These are phyloP conservation scores for Aureobasidium sp. DNA, from an alignment of 2,329 filamentous ascomycete species.

Conservation along the genomic window DNA sequence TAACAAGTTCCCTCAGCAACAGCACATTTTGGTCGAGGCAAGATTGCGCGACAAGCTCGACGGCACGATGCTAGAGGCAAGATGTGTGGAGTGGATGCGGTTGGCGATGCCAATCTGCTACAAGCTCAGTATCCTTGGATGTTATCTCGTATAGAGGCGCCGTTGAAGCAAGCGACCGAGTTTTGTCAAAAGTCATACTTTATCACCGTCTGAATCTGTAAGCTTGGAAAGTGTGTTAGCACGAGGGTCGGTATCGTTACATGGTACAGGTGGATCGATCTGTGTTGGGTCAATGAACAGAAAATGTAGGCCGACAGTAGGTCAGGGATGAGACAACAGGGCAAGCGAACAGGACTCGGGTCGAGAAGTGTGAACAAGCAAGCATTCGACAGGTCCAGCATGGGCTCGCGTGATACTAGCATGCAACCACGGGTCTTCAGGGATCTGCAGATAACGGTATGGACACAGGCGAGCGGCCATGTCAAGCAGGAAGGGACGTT, in stretches of 20 bases:
- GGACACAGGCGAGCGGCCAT: not conserved
- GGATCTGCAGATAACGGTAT: not conserved
- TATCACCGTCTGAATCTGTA: not conserved
- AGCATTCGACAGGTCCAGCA: not conserved
- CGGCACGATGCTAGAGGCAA: not conserved
- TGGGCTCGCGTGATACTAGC: not conserved
- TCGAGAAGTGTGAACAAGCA: not conserved
- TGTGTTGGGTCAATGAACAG: not conserved
- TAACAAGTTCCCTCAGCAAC: slow-evolving; percentile 2
- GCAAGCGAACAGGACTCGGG: not conserved
- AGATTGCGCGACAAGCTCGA: not conserved
- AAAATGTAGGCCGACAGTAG: not conserved
- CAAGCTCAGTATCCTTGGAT: not conserved
- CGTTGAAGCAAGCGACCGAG: not conserved
- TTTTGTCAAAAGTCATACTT: not conserved
- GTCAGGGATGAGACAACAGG: slow-evolving; percentile 5
- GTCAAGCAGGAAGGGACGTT: not conserved
- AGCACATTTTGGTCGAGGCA: not conserved
- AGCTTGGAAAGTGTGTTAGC: not conserved
- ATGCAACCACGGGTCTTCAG: not conserved
- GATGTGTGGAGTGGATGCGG: not conserved
- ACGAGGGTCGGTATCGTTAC: not conserved
- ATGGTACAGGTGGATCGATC: not conserved
- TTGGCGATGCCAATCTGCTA: slow-evolving; percentile 2
- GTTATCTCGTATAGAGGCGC: slow-evolving; percentile 1